phyloP scores from a whole-genome alignment of 441 rosid species.

The Pelargonium cotyledonis region DNA sequence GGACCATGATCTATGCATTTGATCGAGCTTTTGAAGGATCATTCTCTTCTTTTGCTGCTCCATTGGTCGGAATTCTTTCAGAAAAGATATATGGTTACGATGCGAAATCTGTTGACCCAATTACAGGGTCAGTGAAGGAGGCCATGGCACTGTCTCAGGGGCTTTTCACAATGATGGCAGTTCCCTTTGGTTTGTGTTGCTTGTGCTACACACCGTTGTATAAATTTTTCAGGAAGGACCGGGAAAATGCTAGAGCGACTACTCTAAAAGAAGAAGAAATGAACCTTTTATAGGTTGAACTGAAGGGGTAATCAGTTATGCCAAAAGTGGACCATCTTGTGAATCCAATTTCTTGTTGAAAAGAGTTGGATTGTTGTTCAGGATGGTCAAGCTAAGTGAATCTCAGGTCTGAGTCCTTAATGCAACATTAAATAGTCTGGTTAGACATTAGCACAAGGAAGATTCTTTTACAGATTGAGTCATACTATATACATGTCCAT shows the following conservation, averaged over 20 bases:
- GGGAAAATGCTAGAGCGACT: constrained; percentile 53
- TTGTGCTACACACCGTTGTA: constrained; percentile 86
- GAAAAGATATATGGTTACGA: constrained; percentile 80
- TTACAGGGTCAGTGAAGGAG: constrained; percentile 52
- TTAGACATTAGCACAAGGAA: too few species aligned
- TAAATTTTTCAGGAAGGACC: constrained; percentile 48
- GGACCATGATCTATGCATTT: constrained; percentile 92
- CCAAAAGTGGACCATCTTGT: too few species aligned
- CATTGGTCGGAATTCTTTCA: constrained; percentile 85
- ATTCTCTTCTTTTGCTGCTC: constrained; percentile 87
- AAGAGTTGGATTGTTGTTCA: too few species aligned
- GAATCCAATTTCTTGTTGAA: too few species aligned
- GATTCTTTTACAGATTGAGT: too few species aligned
- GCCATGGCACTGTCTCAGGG: constrained; percentile 83
- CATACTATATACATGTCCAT: too few species aligned
- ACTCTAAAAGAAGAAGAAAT: constrained; percentile 42
- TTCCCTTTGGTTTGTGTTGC: constrained; percentile 82
- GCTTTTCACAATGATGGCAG: constrained; percentile 81
- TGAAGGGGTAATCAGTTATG: too few species aligned
- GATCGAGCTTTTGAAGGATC: constrained; percentile 88
- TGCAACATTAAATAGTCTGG: too few species aligned
- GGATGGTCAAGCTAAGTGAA: too few species aligned
- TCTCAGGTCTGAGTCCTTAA: too few species aligned
- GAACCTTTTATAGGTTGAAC: background rate
- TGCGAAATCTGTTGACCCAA: constrained; percentile 56